These are phyloP conservation scores for Carex parvula DNA, from an alignment of 176 grass and related monocot species.

Conservation along the genomic window DNA sequence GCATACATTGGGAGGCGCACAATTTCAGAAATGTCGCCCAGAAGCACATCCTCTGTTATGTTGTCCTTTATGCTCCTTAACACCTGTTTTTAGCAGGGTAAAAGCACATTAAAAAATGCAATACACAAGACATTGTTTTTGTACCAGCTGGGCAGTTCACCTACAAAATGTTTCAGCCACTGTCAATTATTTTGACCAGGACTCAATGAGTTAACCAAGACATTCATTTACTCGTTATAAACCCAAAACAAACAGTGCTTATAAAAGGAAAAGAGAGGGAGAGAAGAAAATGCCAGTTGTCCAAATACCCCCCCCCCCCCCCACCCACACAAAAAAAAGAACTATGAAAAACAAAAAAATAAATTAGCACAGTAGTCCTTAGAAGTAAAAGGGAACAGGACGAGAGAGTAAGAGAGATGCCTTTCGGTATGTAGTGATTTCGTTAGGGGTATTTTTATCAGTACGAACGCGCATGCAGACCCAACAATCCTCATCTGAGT, in stretches of 20 bases:
- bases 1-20: constrained; percentile 62
- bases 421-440: constrained; percentile 77
- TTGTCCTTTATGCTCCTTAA: constrained; percentile 83
- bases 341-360: too few relatives aligned
- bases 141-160: not conserved
- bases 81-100: constrained; percentile 39
- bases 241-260: not conserved
- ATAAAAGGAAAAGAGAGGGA: not conserved
- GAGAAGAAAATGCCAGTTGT: not conserved
- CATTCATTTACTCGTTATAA: not conserved
- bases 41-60: constrained; percentile 68
- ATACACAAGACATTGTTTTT: not conserved
- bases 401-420: constrained; percentile 10
- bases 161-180: not conserved
- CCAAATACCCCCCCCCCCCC: not conserved
- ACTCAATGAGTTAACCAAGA: not conserved
- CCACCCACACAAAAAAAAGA: too few relatives aligned
- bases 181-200: not conserved
- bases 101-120: constrained; percentile 13
- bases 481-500: constrained; percentile 50
- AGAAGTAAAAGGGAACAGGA: not conserved
- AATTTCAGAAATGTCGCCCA: constrained; percentile 54
- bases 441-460: constrained; percentile 68
- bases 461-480: constrained; percentile 58
- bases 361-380: not conserved